Conservation (phyloP, 257 asterid genomes). For the Haberlea rhodopensis region DNA sequence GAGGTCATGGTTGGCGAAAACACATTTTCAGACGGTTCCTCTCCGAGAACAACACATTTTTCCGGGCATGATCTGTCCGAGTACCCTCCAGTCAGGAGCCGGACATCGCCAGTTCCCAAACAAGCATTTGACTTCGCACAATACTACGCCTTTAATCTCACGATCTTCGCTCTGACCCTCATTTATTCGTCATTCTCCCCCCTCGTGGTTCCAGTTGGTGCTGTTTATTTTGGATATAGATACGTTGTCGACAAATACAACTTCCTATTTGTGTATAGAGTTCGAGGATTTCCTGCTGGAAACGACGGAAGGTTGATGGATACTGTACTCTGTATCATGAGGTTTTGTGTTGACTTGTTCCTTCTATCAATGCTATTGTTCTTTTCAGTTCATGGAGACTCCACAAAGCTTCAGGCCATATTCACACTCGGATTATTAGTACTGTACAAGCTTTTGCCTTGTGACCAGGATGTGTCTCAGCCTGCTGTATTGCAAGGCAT, state of each 20-base stretch:
- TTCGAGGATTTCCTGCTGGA: slow-evolving; percentile 95
- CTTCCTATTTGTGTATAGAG: slow-evolving; percentile 88
- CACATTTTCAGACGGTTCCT: slow-evolving; percentile 41
- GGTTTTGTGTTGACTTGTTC: slow-evolving; percentile 75
- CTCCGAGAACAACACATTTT: slow-evolving; percentile 44
- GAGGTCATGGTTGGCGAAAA: slow-evolving; percentile 43
- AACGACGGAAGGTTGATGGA: slow-evolving; percentile 96
- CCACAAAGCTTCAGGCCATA: slow-evolving; percentile 91
- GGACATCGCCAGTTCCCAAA: slow-evolving; percentile 94
- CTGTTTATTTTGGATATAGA: slow-evolving; percentile 85
- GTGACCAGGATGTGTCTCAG: slow-evolving; percentile 49
- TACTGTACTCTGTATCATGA: slow-evolving; percentile 74
- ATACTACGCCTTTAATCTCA: slow-evolving; percentile 91
- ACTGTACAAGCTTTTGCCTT: slow-evolving; percentile 75
- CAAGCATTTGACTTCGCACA: slow-evolving; percentile 92
- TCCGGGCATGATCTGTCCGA: slow-evolving; percentile 76
- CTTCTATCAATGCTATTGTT: slow-evolving; percentile 76
- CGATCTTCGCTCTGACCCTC: slow-evolving; percentile 89
- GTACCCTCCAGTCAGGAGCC: slow-evolving; percentile 87
- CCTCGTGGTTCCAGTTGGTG: slow-evolving; percentile 93
- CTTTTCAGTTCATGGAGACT: slow-evolving; percentile 79
- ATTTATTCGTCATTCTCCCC: slow-evolving; percentile 90
- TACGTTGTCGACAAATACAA: slow-evolving; percentile 94
- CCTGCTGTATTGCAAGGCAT: slow-evolving; percentile 74
- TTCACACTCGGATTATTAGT: slow-evolving; percentile 79